phyloP scores from a whole-genome alignment of 2,329 filamentous ascomycete species.

The Chrysosporium keratinophilum region DNA sequence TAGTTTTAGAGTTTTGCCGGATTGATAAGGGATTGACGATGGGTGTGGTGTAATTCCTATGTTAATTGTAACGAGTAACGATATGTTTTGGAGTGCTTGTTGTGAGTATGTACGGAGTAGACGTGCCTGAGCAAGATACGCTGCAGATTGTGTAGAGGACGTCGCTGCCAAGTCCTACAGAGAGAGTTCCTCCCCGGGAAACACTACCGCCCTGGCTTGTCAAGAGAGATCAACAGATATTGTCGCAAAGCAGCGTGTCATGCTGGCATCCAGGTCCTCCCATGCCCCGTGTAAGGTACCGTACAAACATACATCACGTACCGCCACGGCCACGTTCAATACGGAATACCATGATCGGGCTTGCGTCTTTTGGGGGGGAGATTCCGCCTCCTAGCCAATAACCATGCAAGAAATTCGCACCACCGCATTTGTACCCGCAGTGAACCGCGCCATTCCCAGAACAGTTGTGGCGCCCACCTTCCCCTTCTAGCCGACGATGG shows the following conservation, averaged over 20 bases:
- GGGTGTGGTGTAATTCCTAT: too few relatives aligned
- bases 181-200: not conserved
- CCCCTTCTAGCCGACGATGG: not conserved
- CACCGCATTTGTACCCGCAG: not conserved
- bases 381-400: conserved; percentile 1
- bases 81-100: too few relatives aligned
- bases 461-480: not conserved
- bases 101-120: too few relatives aligned
- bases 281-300: too few relatives aligned
- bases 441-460: not conserved
- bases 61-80: too few relatives aligned
- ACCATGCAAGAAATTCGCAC: not conserved
- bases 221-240: too few relatives aligned
- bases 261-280: too few relatives aligned
- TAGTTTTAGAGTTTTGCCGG: not conserved
- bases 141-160: not conserved
- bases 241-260: too few relatives aligned
- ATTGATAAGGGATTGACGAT: not conserved
- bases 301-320: too few relatives aligned
- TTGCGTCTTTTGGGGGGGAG: not conserved
- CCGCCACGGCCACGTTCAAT: too few relatives aligned
- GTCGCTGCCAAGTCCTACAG: not conserved
- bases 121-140: not conserved
- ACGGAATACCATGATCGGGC: too few relatives aligned
- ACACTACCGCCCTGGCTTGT: too few relatives aligned